These are phyloP conservation scores for Xylaria palmicola DNA, from an alignment of 495 filamentous ascomycete species.

Conservation along the genomic window DNA sequence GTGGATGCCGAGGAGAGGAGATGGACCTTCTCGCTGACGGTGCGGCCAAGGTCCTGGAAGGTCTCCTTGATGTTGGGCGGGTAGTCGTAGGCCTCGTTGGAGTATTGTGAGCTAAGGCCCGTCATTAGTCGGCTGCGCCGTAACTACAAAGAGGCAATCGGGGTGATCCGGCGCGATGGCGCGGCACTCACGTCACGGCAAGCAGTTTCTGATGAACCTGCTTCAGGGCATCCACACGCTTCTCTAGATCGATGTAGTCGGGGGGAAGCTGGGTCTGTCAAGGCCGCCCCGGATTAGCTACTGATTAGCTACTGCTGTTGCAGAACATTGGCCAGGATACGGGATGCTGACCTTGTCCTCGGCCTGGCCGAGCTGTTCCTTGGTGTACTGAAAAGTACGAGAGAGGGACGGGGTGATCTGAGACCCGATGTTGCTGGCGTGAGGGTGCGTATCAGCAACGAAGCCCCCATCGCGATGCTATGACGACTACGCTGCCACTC, in stretches of 20 bases:
- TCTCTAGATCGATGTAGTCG: slow-evolving; percentile 98
- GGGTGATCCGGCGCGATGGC: not conserved
- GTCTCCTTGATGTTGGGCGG: slow-evolving; percentile 98
- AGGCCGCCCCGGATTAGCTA: slow-evolving; percentile 7
- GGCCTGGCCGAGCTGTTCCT: slow-evolving; percentile 92
- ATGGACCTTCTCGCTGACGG: slow-evolving; percentile 91
- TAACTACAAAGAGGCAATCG: not conserved
- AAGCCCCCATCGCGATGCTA: not conserved
- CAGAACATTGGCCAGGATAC: not conserved
- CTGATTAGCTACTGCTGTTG: slow-evolving; percentile 5
- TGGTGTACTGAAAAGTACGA: slow-evolving; percentile 93
- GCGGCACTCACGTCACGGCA: slow-evolving; percentile 78
- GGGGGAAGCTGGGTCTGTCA: slow-evolving; percentile 86
- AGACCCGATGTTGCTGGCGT: slow-evolving; percentile 44
- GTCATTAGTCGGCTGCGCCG: not conserved
- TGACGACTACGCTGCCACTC: slow-evolving; percentile 10
- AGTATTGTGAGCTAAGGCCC: slow-evolving; percentile 77
- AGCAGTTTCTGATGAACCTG: slow-evolving; percentile 95
- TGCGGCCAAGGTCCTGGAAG: slow-evolving; percentile 91
- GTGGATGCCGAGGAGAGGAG: slow-evolving; percentile 82
- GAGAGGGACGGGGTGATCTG: slow-evolving; percentile 85
- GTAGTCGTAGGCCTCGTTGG: slow-evolving; percentile 96
- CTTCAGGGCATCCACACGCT: slow-evolving; percentile 96
- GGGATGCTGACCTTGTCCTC: slow-evolving; percentile 85
- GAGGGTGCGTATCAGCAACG: slow-evolving; percentile 15